Base-by-base conservation (phyloP, 257 asterid species). In the Penstemon davidsonii region DNA sequence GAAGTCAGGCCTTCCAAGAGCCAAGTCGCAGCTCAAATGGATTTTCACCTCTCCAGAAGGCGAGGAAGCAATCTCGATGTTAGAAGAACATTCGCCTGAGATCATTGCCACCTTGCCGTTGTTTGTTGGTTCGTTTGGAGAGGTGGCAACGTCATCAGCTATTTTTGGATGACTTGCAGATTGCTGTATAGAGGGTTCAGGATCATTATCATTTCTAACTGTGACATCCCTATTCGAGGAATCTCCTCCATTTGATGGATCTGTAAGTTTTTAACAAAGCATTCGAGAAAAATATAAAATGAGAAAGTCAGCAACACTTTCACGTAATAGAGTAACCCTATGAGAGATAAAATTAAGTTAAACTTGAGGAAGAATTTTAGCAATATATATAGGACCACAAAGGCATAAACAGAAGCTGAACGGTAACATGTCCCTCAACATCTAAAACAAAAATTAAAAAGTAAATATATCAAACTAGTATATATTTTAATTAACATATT, bases 1-100 rank as follows among this genome's bases (percentile, higher is more conserved):
- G 79, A 80, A 75, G 47, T 67, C 72, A 10, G 78, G 72, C 62
- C 71, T 84, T 65, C 66, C 78, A 77, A 47, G 71, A 76, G 70
- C 76, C 72, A 73, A 54, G 68, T 76, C 60, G 44, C 80, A 79
- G 68, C 69, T 81, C 69, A 88, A 67, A 51, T 71, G 70, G n/a
- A 86, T 55, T 81, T 80, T 84, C 66, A 86, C 87, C 75, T 86
- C 93, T 64, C 93, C 86, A 19, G 49, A 72, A 46, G 78, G 75
- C 0, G 86, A 88, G 71, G 89, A 86, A 73, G 89, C 89, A 76
- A 88, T 68, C 72, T 81, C 86, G 44, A 74, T 62, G 67, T 70
- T 80, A 64, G 80, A 60, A 52, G 78, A 52, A 69, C 71, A 44
- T 69, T 65, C 79, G 64, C 46, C 72, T 25, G 73, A 66, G 71